These are phyloP conservation scores for Staphylotrichum tortipilum DNA, from an alignment of 495 filamentous ascomycete species.

Conservation along the genomic window DNA sequence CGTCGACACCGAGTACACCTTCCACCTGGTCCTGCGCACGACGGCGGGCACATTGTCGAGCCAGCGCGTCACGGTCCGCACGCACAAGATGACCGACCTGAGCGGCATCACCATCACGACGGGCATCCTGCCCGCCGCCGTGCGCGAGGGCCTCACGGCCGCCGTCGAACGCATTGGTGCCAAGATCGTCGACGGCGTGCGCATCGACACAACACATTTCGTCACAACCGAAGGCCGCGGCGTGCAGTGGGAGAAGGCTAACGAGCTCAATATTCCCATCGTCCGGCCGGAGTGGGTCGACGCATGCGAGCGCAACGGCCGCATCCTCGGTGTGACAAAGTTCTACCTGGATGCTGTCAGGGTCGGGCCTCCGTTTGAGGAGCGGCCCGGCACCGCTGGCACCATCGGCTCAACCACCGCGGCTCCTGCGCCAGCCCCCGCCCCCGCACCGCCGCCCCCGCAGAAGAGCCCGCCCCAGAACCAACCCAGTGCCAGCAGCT, in stretches of 20 bases:
- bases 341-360: slow-evolving; percentile 81
- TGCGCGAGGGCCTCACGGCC: slow-evolving; percentile 61
- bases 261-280: slow-evolving; percentile 96
- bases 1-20: slow-evolving; percentile 89
- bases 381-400: slow-evolving; percentile 19
- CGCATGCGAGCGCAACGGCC: slow-evolving; percentile 85
- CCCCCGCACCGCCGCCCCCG: neutral
- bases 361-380: slow-evolving; percentile 24
- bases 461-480: slow-evolving; percentile 1
- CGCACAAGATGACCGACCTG: slow-evolving; percentile 98
- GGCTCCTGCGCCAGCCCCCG: neutral
- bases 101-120: slow-evolving; percentile 93
- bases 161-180: slow-evolving; percentile 85
- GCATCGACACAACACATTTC: slow-evolving; percentile 98
- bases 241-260: slow-evolving; percentile 84
- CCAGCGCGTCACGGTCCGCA: slow-evolving; percentile 76
- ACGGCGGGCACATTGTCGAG: slow-evolving; percentile 79
- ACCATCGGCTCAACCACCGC: slow-evolving; percentile 4
- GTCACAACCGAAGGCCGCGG: slow-evolving; percentile 95
- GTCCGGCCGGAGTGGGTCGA: slow-evolving; percentile 97
- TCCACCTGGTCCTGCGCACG: slow-evolving; percentile 85
- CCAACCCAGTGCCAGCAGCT: neutral
- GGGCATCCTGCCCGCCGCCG: slow-evolving; percentile 68
- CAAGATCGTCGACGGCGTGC: slow-evolving; percentile 79
- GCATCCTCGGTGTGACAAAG: slow-evolving; percentile 86